Evolutionary conservation across 306 rosid species (phyloP).

Genomic region (Lablab purpureus): DNA sequence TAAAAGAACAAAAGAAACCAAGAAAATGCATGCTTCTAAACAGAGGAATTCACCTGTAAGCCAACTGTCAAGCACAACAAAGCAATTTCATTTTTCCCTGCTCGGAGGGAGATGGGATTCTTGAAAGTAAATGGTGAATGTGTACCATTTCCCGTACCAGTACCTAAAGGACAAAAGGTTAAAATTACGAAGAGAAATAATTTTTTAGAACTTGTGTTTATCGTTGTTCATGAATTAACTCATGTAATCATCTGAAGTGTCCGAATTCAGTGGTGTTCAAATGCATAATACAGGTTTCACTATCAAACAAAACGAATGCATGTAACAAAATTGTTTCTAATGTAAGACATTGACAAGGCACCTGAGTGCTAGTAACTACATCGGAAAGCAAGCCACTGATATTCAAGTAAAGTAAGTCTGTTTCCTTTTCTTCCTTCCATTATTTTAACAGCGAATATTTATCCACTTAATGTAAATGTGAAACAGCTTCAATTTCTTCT

Average conservation of each 20-base stretch:
- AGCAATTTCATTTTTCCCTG: slow-evolving; percentile 89
- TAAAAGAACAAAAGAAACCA: neutral
- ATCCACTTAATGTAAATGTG: slow-evolving; percentile 18
- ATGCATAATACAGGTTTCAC: slow-evolving; percentile 4
- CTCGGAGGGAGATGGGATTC: slow-evolving; percentile 68
- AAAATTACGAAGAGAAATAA: neutral
- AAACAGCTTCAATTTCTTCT: neutral
- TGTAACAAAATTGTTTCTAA: neutral
- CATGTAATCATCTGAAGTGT: slow-evolving; percentile 13
- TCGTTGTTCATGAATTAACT: slow-evolving; percentile 12
- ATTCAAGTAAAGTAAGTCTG: neutral
- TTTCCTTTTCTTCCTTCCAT: neutral
- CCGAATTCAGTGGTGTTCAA: slow-evolving; percentile 7
- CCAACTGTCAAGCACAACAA: slow-evolving; percentile 91
- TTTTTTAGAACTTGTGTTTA: slow-evolving; percentile 5
- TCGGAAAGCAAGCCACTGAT: neutral
- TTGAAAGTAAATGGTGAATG: slow-evolving; percentile 69
- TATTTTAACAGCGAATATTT: neutral
- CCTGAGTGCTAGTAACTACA: slow-evolving; percentile 13
- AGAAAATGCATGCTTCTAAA: slow-evolving; percentile 30
- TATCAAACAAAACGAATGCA: slow-evolving; percentile 9
- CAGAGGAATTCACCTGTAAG: slow-evolving; percentile 64
- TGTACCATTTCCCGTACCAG: slow-evolving; percentile 87
- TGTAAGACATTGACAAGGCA: neutral
- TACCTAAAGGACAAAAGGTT: slow-evolving; percentile 57